These are phyloP conservation scores for Leptographium flavum DNA, from an alignment of 2,329 filamentous ascomycete species.

Conservation along the genomic window DNA sequence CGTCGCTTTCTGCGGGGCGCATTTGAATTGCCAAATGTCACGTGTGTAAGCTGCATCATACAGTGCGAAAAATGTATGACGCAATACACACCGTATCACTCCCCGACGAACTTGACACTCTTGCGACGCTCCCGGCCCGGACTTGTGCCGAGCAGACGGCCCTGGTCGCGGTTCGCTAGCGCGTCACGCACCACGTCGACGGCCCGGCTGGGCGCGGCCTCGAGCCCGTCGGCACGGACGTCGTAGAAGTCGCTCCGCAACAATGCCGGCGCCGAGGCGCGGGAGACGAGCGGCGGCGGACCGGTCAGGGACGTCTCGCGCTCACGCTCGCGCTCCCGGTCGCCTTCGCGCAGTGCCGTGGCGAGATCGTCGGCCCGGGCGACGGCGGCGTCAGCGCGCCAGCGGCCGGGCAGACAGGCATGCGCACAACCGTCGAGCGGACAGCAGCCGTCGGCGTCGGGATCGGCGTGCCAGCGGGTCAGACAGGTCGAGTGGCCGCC, in stretches of 20 bases:
- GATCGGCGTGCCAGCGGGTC: slow-evolving; percentile 37
- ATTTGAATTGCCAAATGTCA: too few species aligned
- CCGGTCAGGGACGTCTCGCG: not conserved
- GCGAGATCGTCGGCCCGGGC: slow-evolving; percentile 37
- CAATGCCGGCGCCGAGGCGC: not conserved
- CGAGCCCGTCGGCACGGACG: slow-evolving; percentile 34
- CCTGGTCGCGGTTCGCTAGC: slow-evolving; percentile 20
- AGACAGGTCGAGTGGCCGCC: slow-evolving; percentile 48
- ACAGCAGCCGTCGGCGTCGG: slow-evolving; percentile 34
- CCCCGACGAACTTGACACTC: slow-evolving; percentile 49
- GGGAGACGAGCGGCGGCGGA: slow-evolving; percentile 4
- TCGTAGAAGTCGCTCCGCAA: slow-evolving; percentile 6
- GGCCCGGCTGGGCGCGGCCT: slow-evolving; percentile 43
- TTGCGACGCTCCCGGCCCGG: slow-evolving; percentile 42
- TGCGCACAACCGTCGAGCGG: slow-evolving; percentile 52
- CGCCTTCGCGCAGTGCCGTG: slow-evolving; percentile 14
- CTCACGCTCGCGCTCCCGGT: not conserved
- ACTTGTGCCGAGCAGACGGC: slow-evolving; percentile 33
- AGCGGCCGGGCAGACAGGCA: slow-evolving; percentile 43
- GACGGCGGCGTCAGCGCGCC: slow-evolving; percentile 32
- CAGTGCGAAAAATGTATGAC: too few species aligned
- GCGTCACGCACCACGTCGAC: slow-evolving; percentile 45
- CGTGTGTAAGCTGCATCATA: too few species aligned
- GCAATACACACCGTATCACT: too few species aligned
- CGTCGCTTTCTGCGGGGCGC: too few species aligned